phyloP scores from a whole-genome alignment of 1,139 yeast genomes.

The Geotrichum europaeum region DNA sequence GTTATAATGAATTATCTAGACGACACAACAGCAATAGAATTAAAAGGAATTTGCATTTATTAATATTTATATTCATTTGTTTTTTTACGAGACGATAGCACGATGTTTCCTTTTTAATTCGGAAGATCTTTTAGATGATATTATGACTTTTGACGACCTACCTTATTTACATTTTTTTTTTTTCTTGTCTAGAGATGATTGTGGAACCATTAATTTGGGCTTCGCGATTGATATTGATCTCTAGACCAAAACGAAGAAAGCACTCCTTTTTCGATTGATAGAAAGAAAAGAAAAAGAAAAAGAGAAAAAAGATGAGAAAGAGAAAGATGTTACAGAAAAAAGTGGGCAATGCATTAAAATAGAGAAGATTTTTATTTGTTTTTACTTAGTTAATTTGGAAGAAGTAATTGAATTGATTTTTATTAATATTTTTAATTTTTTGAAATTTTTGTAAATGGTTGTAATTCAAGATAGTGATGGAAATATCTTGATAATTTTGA shows the following conservation, averaged over 20 bases:
- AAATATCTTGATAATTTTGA: not conserved
- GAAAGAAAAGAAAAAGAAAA: constrained; percentile 4
- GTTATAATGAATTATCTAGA: not conserved
- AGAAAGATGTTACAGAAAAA: not conserved
- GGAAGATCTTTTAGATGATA: constrained; percentile 2
- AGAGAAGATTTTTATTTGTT: not conserved
- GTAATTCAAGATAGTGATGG: no score
- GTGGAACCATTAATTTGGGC: constrained; percentile 16
- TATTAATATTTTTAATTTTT: not conserved
- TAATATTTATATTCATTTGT: constrained; percentile 1
- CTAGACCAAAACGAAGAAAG: not conserved
- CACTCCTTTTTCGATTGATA: not conserved
- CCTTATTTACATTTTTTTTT: not conserved
- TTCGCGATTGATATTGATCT: constrained; percentile 5
- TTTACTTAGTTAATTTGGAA: constrained; percentile 1
- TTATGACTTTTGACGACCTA: constrained; percentile 4
- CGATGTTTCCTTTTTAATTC: constrained; percentile 8
- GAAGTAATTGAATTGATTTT: not conserved
- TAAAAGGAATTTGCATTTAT: not conserved
- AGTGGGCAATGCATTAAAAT: not conserved
- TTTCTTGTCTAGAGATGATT: constrained; percentile 1
- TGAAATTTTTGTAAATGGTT: not conserved
- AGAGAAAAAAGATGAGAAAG: not conserved
- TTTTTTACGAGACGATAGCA: not conserved
- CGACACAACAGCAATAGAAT: not conserved